Conservation (phyloP, 805 yeast species). For the Myxozyma udenii region DNA sequence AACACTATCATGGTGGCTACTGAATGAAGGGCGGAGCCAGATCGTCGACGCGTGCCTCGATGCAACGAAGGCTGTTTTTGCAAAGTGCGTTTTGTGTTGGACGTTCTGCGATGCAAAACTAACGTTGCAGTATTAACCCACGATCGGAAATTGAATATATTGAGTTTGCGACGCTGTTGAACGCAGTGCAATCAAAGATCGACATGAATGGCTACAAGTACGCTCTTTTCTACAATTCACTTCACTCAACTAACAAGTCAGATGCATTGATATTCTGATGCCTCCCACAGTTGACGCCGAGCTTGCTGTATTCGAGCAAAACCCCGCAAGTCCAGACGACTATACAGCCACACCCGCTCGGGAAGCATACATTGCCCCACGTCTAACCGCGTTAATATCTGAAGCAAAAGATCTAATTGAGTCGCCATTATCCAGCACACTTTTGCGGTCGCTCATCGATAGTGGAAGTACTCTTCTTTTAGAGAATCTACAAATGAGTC, state of each 20-base stretch:
- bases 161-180: background rate
- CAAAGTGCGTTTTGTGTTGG: too few relatives aligned
- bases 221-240: too few relatives aligned
- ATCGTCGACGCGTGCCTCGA: slow-evolving; percentile 53
- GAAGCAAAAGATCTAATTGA: slow-evolving; percentile 46
- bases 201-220: too few relatives aligned
- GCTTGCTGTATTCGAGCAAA: slow-evolving; percentile 19
- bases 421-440: slow-evolving; percentile 42
- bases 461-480: slow-evolving; percentile 50
- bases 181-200: too few relatives aligned
- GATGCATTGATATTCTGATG: slow-evolving; percentile 8
- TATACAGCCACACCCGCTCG: background rate
- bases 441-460: slow-evolving; percentile 43
- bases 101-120: background rate
- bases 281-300: slow-evolving; percentile 29
- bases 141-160: background rate
- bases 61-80: slow-evolving; percentile 60
- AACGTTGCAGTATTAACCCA: background rate
- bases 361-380: slow-evolving; percentile 13
- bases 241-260: background rate
- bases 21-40: slow-evolving; percentile 77
- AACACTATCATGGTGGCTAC: slow-evolving; percentile 89
- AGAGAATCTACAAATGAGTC: slow-evolving; percentile 35
- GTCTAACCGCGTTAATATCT: slow-evolving; percentile 41
- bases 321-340: slow-evolving; percentile 7